Evolutionary conservation across 768 basidiomycete species (phyloP).

Genomic region (Hydnomerulius pinastri): DNA sequence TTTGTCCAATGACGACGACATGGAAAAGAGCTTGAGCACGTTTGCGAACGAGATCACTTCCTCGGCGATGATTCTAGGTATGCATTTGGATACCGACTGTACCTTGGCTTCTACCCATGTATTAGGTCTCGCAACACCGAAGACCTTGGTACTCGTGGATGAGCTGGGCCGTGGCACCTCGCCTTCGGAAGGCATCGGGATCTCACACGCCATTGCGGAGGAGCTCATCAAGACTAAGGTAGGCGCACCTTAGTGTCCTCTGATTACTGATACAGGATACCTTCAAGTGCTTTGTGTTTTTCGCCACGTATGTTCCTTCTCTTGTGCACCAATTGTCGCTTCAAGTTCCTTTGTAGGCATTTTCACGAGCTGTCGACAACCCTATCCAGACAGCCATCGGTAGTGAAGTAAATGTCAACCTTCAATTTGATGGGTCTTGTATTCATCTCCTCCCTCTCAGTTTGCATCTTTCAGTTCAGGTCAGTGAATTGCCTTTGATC

Average conservation of each 20-base stretch:
- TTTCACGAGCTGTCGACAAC: constrained; percentile 80
- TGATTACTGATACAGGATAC: background rate
- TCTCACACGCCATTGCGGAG: constrained; percentile 83
- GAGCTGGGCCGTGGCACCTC: constrained; percentile 94
- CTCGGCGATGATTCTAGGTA: constrained; percentile 87
- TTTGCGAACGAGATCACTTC: constrained; percentile 96
- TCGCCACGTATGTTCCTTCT: constrained; percentile 68
- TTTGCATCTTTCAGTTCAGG: constrained; percentile 81
- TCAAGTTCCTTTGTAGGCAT: constrained; percentile 48
- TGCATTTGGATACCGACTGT: background rate
- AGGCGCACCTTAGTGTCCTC: constrained; percentile 14
- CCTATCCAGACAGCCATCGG: constrained; percentile 73
- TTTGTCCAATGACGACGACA: constrained; percentile 91
- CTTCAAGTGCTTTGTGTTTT: constrained; percentile 79
- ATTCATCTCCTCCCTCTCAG: constrained; percentile 39
- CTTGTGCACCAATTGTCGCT: background rate
- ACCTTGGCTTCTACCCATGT: background rate
- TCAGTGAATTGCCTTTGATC: constrained; percentile 28
- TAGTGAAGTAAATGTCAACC: constrained; percentile 65
- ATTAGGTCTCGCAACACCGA: constrained; percentile 66
- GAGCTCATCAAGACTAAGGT: constrained; percentile 75
- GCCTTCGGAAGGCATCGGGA: constrained; percentile 77
- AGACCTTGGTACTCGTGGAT: constrained; percentile 83
- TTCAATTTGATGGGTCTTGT: background rate
- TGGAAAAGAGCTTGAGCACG: constrained; percentile 88